Conservation (phyloP, 305 asterid genomes). For the Fraxinus sp. region DNA sequence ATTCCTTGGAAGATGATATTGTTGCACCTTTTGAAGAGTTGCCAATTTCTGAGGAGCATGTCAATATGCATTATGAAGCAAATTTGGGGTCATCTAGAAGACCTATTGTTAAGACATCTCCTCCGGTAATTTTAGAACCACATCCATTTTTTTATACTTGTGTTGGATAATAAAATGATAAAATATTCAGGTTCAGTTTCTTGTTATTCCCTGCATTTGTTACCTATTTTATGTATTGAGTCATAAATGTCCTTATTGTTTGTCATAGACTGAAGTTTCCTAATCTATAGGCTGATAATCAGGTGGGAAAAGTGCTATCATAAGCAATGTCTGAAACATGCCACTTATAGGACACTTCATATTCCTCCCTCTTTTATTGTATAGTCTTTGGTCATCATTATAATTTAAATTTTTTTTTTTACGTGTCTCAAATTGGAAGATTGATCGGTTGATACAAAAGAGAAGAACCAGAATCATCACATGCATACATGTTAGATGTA, state of each 20-base stretch:
- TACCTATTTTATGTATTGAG: constrained; percentile 4
- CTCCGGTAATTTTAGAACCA: constrained; percentile 53
- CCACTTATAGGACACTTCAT: not conserved
- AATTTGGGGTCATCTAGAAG: constrained; percentile 31
- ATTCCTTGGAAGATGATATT: constrained; percentile 36
- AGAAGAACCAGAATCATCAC: constrained; percentile 3
- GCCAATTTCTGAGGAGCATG: constrained; percentile 46
- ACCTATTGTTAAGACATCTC: constrained; percentile 55
- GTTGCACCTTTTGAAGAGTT: constrained; percentile 43
- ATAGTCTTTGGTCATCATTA: not conserved
- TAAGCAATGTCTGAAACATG: constrained; percentile 17
- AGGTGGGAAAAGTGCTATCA: constrained; percentile 1
- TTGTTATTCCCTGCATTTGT: constrained; percentile 13
- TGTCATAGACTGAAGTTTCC: constrained; percentile 2
- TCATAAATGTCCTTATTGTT: constrained; percentile 6
- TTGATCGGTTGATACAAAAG: not conserved
- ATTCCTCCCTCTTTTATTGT: not conserved
- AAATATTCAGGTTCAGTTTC: not conserved
- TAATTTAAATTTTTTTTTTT: not conserved
- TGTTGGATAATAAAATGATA: constrained; percentile 4
- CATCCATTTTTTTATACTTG: constrained; percentile 20
- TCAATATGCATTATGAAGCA: constrained; percentile 38
- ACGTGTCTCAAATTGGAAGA: not conserved
- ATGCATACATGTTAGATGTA: not conserved
- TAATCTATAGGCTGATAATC: constrained; percentile 7